Evolutionary conservation across 371 early-diverging fungal species (phyloP), one percentile per base, ranked within the genome.

Genomic region (Chytridium lagenaria): DNA sequence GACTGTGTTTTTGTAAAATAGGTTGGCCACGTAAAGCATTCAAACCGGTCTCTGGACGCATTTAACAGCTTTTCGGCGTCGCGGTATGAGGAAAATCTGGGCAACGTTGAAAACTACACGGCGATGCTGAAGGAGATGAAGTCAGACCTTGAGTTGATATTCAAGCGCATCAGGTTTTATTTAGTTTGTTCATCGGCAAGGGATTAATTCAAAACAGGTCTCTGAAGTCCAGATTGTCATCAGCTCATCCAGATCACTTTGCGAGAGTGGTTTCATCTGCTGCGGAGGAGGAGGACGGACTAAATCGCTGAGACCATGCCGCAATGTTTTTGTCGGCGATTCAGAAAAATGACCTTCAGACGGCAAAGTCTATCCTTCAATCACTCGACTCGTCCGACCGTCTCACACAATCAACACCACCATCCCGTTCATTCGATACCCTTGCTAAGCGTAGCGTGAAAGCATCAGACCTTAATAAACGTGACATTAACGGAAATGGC

Each of bases 251-350:
- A 10, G 55, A 16, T 15, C 7, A 16, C 10, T 55, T 16, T 26
- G 10, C 55, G 7, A 55, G 26, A 23, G 55, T 55, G 5, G 55
- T 55, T 16, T 10, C 5, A 10, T 10, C 19, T 55, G 55, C 19
- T 55, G 55, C 10, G 30, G 26, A 55, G 16, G 55, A 55, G 26
- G 55, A 55, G 16, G 55, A 55, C n/a, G 16, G 55, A 55, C 26
- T 55, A 26, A 92, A 97, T 80, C 97, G 97, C 80, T 97, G 96
- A 81, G 98, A n/a, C 98, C 28, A 93, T 97, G 95, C 91, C 7
- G 44, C 30, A n/a, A 55, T 55, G 55, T 55, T 55, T 23, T 55
- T 55, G 5, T 5, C 5, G 30, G 55, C 55, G 7, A 7, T 55
- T 7, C 23, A 55, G 55, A 55, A 55, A 26, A 55, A 55, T 55